Evolutionary conservation across 2,329 filamentous ascomycete genomes (phyloP).

Genomic region (Monosporascus ibericus): DNA sequence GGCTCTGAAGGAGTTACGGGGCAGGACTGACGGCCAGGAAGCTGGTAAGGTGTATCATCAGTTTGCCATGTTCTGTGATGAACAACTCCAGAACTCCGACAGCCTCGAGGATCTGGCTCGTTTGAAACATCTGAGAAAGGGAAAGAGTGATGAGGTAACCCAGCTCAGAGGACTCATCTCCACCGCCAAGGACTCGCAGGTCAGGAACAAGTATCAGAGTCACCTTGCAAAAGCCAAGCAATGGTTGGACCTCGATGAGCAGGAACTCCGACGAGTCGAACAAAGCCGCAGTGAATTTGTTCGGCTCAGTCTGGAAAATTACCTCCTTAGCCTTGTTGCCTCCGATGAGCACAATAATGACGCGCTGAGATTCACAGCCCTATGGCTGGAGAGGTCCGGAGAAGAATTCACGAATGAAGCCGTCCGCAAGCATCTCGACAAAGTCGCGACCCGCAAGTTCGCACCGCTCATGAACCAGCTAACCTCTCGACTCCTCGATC

Average conservation of each 20-base stretch:
- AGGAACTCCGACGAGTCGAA: constrained; percentile 74
- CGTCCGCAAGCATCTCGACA: constrained; percentile 61
- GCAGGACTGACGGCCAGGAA: constrained; percentile 59
- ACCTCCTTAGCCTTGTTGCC: constrained; percentile 74
- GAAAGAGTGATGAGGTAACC: constrained; percentile 73
- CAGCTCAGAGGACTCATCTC: constrained; percentile 61
- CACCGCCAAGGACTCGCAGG: constrained; percentile 44
- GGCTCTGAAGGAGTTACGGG: constrained; percentile 74
- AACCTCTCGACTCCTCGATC: constrained; percentile 80
- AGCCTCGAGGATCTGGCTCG: constrained; percentile 78
- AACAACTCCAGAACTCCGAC: constrained; percentile 83
- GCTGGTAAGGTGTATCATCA: constrained; percentile 89
- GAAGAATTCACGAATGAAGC: constrained; percentile 70
- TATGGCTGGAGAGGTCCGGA: constrained; percentile 88
- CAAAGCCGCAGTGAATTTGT: constrained; percentile 75
- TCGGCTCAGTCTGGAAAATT: constrained; percentile 87
- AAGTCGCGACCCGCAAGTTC: constrained; percentile 87
- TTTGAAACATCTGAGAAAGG: constrained; percentile 70
- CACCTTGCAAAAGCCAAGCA: constrained; percentile 68
- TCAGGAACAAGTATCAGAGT: constrained; percentile 50
- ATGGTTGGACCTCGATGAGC: constrained; percentile 86
- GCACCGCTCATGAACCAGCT: constrained; percentile 91
- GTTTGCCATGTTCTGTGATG: constrained; percentile 91
- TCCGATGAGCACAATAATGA: constrained; percentile 88
- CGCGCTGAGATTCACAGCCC: constrained; percentile 81